Evolutionary conservation across 75 land plant species (phyloP).

Genomic region (Picea glauca): DNA sequence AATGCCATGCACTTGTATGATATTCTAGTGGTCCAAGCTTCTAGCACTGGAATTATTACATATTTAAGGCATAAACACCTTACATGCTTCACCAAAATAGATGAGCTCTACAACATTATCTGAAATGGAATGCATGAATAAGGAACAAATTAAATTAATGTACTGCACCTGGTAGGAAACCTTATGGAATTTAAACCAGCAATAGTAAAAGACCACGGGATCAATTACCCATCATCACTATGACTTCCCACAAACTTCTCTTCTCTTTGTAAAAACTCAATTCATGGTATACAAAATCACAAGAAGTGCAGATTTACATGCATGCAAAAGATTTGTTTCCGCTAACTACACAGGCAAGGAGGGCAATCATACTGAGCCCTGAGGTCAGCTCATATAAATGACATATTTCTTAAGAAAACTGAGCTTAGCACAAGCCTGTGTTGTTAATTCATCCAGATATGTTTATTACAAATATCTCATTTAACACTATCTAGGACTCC

Average conservation of each 20-base stretch:
- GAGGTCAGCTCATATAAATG: too few species aligned
- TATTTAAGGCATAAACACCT: not conserved
- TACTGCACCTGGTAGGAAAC: not conserved
- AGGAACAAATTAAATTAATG: not conserved
- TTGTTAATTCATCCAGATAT: too few species aligned
- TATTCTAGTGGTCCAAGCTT: not conserved
- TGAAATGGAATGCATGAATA: not conserved
- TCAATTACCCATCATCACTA: not conserved
- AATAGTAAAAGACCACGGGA: not conserved
- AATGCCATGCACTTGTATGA: not conserved
- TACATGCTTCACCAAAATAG: not conserved
- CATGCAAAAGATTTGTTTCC: too few species aligned
- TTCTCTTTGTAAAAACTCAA: too few species aligned
- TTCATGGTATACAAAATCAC: too few species aligned
- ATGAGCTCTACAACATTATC: not conserved
- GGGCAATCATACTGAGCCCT: too few species aligned
- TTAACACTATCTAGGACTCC: too few species aligned
- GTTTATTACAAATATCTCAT: too few species aligned
- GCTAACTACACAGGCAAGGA: too few species aligned
- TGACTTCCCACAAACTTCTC: not conserved
- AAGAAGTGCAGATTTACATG: too few species aligned
- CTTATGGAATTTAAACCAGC: not conserved
- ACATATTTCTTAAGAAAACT: too few species aligned
- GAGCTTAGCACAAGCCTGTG: too few species aligned
- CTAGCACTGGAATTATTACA: not conserved